Conservation (phyloP, 2,329 filamentous ascomycete genomes). For the Fusarium duplospermum region DNA sequence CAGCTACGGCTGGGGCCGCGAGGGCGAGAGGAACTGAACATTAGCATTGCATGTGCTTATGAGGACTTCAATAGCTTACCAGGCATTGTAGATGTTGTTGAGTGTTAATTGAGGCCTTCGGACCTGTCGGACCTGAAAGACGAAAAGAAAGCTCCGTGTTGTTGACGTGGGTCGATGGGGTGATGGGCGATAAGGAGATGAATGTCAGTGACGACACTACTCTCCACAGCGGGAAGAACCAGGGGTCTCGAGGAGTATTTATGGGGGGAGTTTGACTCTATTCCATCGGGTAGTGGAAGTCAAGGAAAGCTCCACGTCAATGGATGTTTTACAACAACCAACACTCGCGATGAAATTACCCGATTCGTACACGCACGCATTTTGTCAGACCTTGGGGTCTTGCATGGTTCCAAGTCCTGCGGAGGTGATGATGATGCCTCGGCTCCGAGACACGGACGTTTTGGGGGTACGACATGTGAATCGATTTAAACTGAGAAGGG, state of each 20-base stretch:
- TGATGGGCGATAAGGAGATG: conserved; percentile 31
- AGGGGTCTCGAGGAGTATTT: not conserved
- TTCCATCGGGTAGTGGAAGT: too few relatives aligned
- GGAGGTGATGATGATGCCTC: conserved; percentile 14
- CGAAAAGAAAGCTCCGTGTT: not conserved
- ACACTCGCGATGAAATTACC: not conserved
- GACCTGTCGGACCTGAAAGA: not conserved
- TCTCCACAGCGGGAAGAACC: conserved; percentile 21
- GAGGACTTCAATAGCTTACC: conserved; percentile 2
- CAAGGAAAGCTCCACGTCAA: not conserved
- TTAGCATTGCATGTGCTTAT: not conserved
- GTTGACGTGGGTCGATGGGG: conserved; percentile 33
- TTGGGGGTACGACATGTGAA: conserved; percentile 8
- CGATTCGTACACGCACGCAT: not conserved
- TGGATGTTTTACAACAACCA: not conserved
- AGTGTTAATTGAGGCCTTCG: not conserved
- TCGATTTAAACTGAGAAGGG: not conserved
- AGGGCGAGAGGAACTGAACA: conserved; percentile 62
- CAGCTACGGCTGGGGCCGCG: conserved; percentile 71
- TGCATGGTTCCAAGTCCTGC: not conserved
- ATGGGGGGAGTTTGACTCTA: not conserved
- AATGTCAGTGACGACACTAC: conserved; percentile 23
- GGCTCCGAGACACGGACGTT: not conserved
- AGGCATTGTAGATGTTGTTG: conserved; percentile 27
- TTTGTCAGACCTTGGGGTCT: not conserved